Percentiles rank a stretch among this genome's conserved stretches.
Conservation (phyloP, 116 monocot genomes). For the Papilionanthe hybrid region DNA sequence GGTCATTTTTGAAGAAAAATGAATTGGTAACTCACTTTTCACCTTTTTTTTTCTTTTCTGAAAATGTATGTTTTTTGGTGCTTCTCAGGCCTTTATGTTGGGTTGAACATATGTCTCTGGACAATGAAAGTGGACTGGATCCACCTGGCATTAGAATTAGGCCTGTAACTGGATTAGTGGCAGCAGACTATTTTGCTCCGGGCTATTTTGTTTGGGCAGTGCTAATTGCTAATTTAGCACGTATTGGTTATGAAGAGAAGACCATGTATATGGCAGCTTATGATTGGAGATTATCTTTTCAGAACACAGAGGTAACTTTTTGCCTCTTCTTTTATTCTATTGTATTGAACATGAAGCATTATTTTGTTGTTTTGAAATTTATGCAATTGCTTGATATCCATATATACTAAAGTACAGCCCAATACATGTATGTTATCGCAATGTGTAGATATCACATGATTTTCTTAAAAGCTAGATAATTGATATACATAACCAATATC, state of each 20-base stretch:
- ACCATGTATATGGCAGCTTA: conserved; percentile 99
- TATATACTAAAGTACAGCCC: not conserved
- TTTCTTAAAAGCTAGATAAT: not conserved
- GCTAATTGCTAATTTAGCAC: conserved; percentile 97
- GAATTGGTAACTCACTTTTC: not conserved
- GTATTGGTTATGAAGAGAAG: conserved; percentile 97
- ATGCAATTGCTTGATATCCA: not conserved
- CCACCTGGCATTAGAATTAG: conserved; percentile 81
- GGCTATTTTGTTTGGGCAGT: conserved; percentile 99
- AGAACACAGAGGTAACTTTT: conserved; percentile 82
- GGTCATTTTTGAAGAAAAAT: not conserved
- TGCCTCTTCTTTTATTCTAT: not conserved
- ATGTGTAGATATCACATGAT: not conserved
- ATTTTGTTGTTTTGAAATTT: not conserved
- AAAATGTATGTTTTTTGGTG: not conserved
- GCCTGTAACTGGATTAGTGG: conserved; percentile 91
- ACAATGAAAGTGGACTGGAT: conserved; percentile 99
- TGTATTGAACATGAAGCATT: not conserved
- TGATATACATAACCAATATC: not conserved
- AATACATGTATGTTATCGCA: not conserved
- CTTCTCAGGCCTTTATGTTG: conserved; percentile 83
- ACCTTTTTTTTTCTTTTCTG: not conserved
- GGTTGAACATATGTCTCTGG: conserved; percentile 97
- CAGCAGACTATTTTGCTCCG: conserved; percentile 96
- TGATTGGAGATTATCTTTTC: conserved; percentile 99